Base-by-base conservation (phyloP, 2,329 filamentous ascomycete species). In the Xylaria sp. region DNA sequence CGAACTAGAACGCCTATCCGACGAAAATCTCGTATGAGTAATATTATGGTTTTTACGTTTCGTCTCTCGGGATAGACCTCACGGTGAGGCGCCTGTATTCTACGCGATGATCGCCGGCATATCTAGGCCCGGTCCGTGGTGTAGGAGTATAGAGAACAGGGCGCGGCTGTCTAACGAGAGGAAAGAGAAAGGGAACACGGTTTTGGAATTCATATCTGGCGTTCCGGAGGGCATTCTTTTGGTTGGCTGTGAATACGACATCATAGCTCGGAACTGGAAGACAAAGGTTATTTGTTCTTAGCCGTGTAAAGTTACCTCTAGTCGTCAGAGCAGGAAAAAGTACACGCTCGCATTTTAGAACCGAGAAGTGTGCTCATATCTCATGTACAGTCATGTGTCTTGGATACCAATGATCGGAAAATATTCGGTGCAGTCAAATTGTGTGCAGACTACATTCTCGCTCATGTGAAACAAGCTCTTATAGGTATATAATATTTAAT, bases 21-120 rank as follows among this genome's bases (percentile, higher is more conserved):
- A 71, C 37, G 57, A 72, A 68, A 72, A 71, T 73, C 70, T 71
- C 68, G 64, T 70, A 74, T 68, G 72, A 75, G 70, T 74, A 69
- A 72, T 74, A 74, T 76, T 64, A 76, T 64, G 73, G 70, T 8
- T 66, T 72, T 76, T 65, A 75, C 63, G 70, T 72, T 72, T 69
- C 68, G 55, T 65, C 59, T 70, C 51, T 68, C 63, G 67, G 62
- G 60, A 65, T 68, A 71, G 59, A 73, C 55, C 44, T 63, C 60
- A 59, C 34, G 65, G 61, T 44, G 66, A 51, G 48, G 51, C 41
- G 5, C 56, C 52, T 62, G 62, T 50, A 65, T 70, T 55, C 60
- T 61, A 55, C 51, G 65, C 66, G 60, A 65, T 72, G 68, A 70
- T 65, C 58, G 59, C 71, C 44, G 55, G 58, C 41, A 41, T 12